These are phyloP conservation scores for Aurantiochytrium sp. DNA, from an alignment of 108 stramenopile species.

Conservation along the genomic window DNA sequence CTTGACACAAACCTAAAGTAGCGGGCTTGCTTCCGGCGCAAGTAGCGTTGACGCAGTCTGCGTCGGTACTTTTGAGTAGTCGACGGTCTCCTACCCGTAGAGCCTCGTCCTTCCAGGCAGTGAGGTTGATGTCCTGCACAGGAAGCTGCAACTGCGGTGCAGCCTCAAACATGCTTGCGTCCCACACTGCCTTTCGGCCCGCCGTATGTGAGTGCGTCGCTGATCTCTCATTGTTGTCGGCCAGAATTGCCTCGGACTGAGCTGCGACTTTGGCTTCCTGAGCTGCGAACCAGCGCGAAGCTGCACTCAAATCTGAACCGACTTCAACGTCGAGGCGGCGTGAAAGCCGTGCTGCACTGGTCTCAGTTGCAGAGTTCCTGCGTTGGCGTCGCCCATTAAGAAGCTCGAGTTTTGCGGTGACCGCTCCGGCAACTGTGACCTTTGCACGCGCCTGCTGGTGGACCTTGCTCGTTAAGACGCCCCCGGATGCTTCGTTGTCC, in stretches of 20 bases:
- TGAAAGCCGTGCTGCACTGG: background rate
- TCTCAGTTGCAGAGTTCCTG: background rate
- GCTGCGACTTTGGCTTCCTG: background rate
- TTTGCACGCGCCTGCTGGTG: background rate
- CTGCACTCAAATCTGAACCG: background rate
- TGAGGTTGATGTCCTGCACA: background rate
- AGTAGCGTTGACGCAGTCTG: no score
- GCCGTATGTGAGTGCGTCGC: background rate
- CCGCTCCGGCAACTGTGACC: background rate
- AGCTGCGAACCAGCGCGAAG: background rate
- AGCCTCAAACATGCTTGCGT: background rate
- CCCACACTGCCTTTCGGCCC: background rate
- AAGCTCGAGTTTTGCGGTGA: background rate
- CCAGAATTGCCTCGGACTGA: background rate
- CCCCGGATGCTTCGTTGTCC: background rate
- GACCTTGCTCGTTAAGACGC: background rate
- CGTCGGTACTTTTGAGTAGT: no score
- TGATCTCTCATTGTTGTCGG: no score
- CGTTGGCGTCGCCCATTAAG: background rate
- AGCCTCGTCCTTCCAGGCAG: background rate
- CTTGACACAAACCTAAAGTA: no score
- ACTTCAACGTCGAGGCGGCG: background rate
- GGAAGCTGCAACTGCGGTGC: background rate
- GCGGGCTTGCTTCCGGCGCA: no score
- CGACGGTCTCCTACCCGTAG: background rate